Conservation (phyloP, 2,329 filamentous ascomycete genomes). For the Sporothrix euskadiensis region DNA sequence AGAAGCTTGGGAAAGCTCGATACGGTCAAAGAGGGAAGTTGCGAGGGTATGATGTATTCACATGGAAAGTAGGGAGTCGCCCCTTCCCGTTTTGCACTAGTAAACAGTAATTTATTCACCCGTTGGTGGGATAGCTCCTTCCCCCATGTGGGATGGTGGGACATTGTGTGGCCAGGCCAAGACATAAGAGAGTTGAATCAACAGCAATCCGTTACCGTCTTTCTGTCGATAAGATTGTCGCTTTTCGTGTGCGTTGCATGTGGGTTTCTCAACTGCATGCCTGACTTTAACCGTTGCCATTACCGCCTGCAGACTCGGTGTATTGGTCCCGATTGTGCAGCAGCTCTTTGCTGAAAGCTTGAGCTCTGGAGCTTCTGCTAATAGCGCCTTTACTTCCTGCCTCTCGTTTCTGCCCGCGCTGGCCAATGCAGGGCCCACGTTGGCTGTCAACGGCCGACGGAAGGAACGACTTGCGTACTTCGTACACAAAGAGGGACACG, state of each 20-base stretch:
- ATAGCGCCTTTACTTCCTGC: conserved; percentile 5
- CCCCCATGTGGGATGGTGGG: neutral
- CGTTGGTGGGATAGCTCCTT: conserved; percentile 13
- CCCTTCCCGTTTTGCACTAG: conserved; percentile 19
- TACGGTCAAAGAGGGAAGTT: neutral
- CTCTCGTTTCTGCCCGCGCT: neutral
- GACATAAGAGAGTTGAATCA: neutral
- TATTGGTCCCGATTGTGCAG: conserved; percentile 2
- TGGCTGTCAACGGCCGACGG: neutral
- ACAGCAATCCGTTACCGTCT: neutral
- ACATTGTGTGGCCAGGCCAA: neutral
- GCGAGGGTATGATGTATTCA: neutral
- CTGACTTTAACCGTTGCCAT: neutral
- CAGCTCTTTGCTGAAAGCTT: neutral
- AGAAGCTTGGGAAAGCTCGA: neutral
- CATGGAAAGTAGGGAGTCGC: neutral
- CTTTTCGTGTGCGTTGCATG: neutral
- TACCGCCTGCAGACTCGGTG: neutral
- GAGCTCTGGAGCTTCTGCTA: conserved; percentile 6
- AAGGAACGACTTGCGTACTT: neutral
- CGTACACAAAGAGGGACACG: neutral
- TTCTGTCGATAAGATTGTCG: conserved; percentile 1
- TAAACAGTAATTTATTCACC: neutral
- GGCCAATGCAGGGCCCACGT: conserved; percentile 4
- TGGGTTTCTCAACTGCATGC: neutral